Conservation (phyloP, 1,284 basidiomycete species). For the Leccinum griseonigrum region DNA sequence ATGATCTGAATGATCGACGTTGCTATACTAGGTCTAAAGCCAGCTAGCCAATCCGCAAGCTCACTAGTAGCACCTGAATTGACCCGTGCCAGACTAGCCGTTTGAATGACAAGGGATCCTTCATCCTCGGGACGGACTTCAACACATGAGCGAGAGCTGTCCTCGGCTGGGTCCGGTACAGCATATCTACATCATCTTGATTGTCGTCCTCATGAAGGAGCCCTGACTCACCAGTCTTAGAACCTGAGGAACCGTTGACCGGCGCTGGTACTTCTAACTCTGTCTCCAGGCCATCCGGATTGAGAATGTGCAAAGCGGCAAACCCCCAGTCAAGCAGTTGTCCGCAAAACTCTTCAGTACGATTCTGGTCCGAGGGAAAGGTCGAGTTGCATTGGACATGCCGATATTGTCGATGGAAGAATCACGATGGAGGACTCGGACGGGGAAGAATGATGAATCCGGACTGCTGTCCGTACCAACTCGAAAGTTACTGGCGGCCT, state of each 20-base stretch:
- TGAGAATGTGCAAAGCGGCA: background rate
- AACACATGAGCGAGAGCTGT: background rate
- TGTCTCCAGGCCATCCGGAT: background rate
- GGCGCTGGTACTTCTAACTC: background rate
- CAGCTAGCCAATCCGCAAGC: too few species aligned
- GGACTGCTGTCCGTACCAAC: background rate
- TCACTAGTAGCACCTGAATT: background rate
- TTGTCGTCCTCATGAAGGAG: too few species aligned
- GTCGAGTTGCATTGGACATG: background rate
- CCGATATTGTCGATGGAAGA: background rate
- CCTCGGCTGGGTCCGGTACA: too few species aligned
- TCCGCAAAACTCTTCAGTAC: background rate
- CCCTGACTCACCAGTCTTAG: background rate
- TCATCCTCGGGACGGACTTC: background rate
- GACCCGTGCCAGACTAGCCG: background rate
- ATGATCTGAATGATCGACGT: too few species aligned
- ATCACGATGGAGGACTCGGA: background rate
- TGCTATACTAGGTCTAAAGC: too few species aligned
- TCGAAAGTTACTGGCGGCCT: background rate
- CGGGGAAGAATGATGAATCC: background rate
- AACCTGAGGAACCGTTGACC: background rate
- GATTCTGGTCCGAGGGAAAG: background rate
- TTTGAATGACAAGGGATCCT: background rate
- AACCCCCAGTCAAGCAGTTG: background rate
- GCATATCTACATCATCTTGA: too few species aligned